phyloP scores from a whole-genome alignment of 83 land plant genomes.

The Thuja plicata region DNA sequence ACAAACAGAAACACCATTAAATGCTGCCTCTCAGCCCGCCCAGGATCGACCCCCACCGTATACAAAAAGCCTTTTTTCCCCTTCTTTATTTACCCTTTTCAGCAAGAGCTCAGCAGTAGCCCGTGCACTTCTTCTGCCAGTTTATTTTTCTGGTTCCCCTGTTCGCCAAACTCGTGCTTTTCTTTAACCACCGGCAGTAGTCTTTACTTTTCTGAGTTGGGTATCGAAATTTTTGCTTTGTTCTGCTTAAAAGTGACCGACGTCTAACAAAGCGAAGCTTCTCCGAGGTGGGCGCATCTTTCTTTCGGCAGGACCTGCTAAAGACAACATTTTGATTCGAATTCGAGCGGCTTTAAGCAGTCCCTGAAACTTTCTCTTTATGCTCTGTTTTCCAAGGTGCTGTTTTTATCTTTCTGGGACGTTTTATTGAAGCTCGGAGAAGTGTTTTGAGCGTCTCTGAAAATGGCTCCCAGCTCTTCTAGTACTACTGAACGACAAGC shows the following conservation, averaged over 20 bases:
- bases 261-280: neutral
- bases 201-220: too few species aligned
- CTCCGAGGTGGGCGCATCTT: constrained; percentile 1
- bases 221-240: too few species aligned
- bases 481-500: neutral
- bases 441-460: neutral
- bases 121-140: too few species aligned
- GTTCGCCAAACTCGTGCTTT: too few species aligned
- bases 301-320: constrained; percentile 4
- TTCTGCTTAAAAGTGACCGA: neutral
- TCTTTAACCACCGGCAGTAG: too few species aligned
- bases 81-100: too few species aligned
- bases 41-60: too few species aligned
- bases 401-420: too few species aligned
- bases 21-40: neutral
- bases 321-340: neutral
- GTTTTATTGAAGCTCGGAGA: neutral
- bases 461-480: neutral
- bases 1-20: neutral
- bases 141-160: too few species aligned
- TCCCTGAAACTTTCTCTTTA: neutral
- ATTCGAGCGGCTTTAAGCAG: constrained; percentile 3
- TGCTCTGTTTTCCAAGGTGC: neutral
- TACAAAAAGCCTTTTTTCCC: too few species aligned
- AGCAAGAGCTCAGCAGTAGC: too few species aligned